These are phyloP conservation scores for Batkoa obscura DNA, from an alignment of 371 early-diverging fungal species.

Conservation along the genomic window DNA sequence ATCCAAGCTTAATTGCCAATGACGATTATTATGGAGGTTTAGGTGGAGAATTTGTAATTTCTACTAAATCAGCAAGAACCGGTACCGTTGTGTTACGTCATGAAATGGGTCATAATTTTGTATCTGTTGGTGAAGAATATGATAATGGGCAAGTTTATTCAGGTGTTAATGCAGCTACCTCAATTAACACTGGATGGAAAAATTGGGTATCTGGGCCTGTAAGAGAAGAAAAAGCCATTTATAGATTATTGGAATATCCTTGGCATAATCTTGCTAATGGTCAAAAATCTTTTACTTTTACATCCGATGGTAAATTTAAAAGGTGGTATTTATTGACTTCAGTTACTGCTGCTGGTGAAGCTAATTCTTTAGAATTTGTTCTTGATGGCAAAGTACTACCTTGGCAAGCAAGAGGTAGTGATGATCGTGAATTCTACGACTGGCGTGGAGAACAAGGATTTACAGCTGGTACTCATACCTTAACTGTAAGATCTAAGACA, in stretches of 20 bases:
- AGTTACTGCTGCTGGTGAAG: slow-evolving; percentile 24
- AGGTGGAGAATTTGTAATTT: slow-evolving; percentile 45
- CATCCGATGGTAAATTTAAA: slow-evolving; percentile 20
- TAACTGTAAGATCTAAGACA: background rate
- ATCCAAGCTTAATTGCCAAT: slow-evolving; percentile 33
- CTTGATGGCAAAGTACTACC: slow-evolving; percentile 22
- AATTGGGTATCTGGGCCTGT: slow-evolving; percentile 26
- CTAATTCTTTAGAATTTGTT: slow-evolving; percentile 13
- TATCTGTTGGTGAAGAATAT: slow-evolving; percentile 31
- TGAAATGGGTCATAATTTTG: slow-evolving; percentile 34
- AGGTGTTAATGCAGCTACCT: slow-evolving; percentile 25
- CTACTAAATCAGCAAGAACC: slow-evolving; percentile 24
- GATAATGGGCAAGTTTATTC: slow-evolving; percentile 35
- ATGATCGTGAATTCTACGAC: slow-evolving; percentile 25
- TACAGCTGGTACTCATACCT: background rate
- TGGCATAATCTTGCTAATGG: slow-evolving; percentile 37
- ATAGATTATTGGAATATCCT: slow-evolving; percentile 21
- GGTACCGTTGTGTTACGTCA: slow-evolving; percentile 35
- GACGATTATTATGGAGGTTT: slow-evolving; percentile 37
- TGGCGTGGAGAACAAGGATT: slow-evolving; percentile 18
- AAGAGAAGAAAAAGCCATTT: slow-evolving; percentile 17
- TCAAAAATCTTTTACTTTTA: slow-evolving; percentile 20
- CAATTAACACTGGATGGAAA: slow-evolving; percentile 15
- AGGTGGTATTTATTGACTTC: slow-evolving; percentile 27
- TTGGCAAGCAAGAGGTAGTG: slow-evolving; percentile 21